Base-by-base conservation (phyloP, 495 filamentous ascomycete genomes). In the Penicillium cataractarum region DNA sequence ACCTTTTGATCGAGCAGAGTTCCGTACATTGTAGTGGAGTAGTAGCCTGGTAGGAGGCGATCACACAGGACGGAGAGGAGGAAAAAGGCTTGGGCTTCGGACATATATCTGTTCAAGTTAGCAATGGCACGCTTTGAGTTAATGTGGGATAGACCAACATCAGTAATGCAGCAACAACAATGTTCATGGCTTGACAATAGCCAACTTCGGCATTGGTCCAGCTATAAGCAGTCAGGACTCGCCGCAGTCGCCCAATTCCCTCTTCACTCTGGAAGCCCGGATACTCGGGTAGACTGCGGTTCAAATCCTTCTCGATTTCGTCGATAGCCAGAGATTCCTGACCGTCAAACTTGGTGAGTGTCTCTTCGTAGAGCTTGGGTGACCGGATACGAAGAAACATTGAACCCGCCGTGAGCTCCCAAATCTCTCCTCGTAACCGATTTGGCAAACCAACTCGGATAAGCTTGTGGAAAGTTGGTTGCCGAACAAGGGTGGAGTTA, bases 151-250 rank as follows among this genome's bases (percentile, higher is more conserved):
- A 12, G n/a, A 71, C 83, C 48, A 79, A 91, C 80, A 99, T 99
- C 39, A 99, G 82, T 56, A 99, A 74, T 9, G 95, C 95, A 19
- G 95, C 95, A 7, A 97, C 93, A 19, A 99, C 95, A 63, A 99
- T 99, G 71, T 99, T 99, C 95, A 99, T 99, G 24, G 95, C 95
- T 74, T 99, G 95, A 73, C 95, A 99, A 73, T 99, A 99, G 27
- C 95, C 95, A 40, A 99, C 93, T 62, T 96, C 91, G 50, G 91
- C 86, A 69, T 99, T 92, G 24, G 86, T 90, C 95, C 95, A 99
- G 74, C 92, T 97, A 75, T 99, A 99, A 13, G 95, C 95, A 5
- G 92, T 96, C 29, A 99, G 82, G 27, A 99, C 95, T 52, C 94
- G 81, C 46, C 95, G 86, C 56, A 99, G 81, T 13, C 95, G 87